Evolutionary conservation across 2,329 filamentous ascomycete species (phyloP).

Genomic region (Xylariaceae sp.): DNA sequence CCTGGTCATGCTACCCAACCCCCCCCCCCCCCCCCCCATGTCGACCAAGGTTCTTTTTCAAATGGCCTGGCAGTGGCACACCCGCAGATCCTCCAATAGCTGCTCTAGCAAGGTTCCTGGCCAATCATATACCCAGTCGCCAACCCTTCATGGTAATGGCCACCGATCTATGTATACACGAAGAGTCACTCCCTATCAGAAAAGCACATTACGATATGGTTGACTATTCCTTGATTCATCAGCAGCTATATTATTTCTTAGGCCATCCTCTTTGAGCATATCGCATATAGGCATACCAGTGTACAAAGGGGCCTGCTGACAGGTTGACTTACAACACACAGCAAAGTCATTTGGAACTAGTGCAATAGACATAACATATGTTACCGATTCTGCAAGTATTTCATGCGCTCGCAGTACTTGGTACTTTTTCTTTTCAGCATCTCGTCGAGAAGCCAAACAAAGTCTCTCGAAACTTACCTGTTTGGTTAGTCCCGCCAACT

Average conservation of each 20-base stretch:
- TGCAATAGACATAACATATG: background rate
- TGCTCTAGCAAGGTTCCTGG: conserved; percentile 25
- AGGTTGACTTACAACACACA: conserved; percentile 2
- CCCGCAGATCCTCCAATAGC: conserved; percentile 29
- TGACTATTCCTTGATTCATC: background rate
- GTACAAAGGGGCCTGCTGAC: background rate
- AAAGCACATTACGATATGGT: background rate
- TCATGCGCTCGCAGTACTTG: conserved; percentile 9
- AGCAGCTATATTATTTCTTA: background rate
- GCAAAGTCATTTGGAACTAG: background rate
- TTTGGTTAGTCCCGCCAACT: conserved; percentile 14
- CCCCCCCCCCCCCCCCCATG: no score
- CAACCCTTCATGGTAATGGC: conserved; percentile 24
- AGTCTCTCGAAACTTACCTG: conserved; percentile 12
- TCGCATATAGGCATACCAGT: background rate
- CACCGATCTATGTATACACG: conserved; percentile 12
- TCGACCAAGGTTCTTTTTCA: conserved; percentile 9
- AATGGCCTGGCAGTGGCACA: conserved; percentile 23
- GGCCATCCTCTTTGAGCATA: background rate
- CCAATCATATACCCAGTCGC: conserved; percentile 27
- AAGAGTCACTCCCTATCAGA: background rate
- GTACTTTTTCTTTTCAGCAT: conserved; percentile 3
- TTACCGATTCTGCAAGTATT: conserved; percentile 2
- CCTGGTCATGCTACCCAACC: conserved; percentile 26
- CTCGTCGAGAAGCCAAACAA: conserved; percentile 5